Percentiles rank a stretch among this genome's conserved stretches.
Evolutionary conservation across 1,284 basidiomycete genomes (phyloP).

Genomic region (Trichosporon sp.): DNA sequence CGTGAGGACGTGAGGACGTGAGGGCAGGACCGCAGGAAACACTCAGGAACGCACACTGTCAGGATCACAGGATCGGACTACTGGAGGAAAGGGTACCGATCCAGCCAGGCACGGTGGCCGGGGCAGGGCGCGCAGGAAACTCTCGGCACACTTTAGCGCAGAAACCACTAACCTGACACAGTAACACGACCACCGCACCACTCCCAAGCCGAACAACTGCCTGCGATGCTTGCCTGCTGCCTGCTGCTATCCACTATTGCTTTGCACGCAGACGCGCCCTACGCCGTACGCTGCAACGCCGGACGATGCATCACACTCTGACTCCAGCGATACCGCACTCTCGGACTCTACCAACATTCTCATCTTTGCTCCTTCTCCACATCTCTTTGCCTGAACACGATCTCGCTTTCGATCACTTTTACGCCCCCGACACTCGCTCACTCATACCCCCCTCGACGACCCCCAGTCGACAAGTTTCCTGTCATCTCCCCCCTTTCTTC

Average conservation of each 20-base stretch:
- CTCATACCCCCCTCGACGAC: background rate
- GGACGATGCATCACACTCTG: background rate
- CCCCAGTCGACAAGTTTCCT: background rate
- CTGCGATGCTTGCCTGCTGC: too few species aligned
- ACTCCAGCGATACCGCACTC: background rate
- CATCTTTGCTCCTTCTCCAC: background rate
- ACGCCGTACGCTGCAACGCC: too few species aligned
- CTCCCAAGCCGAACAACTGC: background rate
- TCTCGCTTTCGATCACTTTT: background rate
- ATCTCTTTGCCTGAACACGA: background rate
- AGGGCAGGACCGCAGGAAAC: background rate
- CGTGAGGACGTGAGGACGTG: background rate
- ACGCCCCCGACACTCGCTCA: background rate
- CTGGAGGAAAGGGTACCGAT: background rate
- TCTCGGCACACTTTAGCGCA: conserved; percentile 14
- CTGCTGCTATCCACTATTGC: background rate
- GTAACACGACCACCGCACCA: background rate
- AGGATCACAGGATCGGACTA: background rate
- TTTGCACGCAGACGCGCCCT: too few species aligned
- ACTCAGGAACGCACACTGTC: conserved; percentile 7
- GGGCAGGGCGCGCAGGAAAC: conserved; percentile 4
- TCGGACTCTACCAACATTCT: background rate
- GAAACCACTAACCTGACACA: conserved; percentile 8
- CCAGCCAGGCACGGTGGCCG: too few species aligned
- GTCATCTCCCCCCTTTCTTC: background rate